Conservation (phyloP, 2,329 filamentous ascomycete species). For the Aphanoascus verrucosus region DNA sequence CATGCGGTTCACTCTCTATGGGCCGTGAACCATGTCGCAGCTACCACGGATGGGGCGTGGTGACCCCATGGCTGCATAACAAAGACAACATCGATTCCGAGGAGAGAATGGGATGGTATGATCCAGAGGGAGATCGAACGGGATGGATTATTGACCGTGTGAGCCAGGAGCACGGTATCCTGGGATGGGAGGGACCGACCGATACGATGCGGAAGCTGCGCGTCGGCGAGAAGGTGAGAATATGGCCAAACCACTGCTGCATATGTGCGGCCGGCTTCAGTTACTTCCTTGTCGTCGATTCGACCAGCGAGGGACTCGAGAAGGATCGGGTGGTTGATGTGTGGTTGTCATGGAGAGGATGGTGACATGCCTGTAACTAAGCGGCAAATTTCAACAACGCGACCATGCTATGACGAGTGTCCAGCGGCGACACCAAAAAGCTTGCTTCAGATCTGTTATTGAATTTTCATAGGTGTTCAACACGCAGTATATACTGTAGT, state of each 20-base stretch:
- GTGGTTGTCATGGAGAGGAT: slow-evolving; percentile 18
- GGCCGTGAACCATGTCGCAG: slow-evolving; percentile 61
- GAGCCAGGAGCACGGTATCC: slow-evolving; percentile 66
- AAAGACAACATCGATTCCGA: not conserved
- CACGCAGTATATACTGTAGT: no score
- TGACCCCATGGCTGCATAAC: slow-evolving; percentile 48
- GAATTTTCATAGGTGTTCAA: no score
- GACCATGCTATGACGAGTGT: not conserved
- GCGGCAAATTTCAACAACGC: not conserved
- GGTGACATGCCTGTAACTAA: slow-evolving; percentile 4
- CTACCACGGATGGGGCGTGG: slow-evolving; percentile 59
- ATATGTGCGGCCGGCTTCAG: slow-evolving; percentile 60
- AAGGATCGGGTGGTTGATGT: slow-evolving; percentile 17
- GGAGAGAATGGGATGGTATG: slow-evolving; percentile 13
- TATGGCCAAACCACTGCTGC: slow-evolving; percentile 75
- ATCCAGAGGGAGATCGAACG: slow-evolving; percentile 22
- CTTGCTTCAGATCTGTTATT: no score
- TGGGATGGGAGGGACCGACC: slow-evolving; percentile 45
- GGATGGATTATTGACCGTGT: slow-evolving; percentile 59
- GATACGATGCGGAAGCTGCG: slow-evolving; percentile 40
- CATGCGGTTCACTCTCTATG: slow-evolving; percentile 56
- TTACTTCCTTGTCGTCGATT: slow-evolving; percentile 63
- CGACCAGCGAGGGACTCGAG: slow-evolving; percentile 26
- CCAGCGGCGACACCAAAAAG: not conserved
- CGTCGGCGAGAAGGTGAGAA: slow-evolving; percentile 55